Conservation (phyloP, 257 asterid genomes). For the Voacanga thouarsii region DNA sequence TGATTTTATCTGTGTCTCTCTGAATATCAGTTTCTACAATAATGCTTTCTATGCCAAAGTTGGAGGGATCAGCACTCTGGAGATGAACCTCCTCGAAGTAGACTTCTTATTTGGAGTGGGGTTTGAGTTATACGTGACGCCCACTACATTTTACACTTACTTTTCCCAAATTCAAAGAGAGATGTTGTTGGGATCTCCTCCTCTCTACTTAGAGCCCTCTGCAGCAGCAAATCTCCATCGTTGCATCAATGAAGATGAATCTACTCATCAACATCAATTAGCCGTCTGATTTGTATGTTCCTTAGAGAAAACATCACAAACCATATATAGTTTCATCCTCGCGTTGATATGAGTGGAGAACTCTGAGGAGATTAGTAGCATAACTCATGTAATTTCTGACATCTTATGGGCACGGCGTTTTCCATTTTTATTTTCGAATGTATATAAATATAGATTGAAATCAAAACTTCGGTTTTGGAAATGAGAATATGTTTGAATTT, state of each 20-base stretch:
- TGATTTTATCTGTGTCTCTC: neutral
- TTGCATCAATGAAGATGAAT: slow-evolving; percentile 38
- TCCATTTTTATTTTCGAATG: neutral
- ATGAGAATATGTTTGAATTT: too few relatives aligned
- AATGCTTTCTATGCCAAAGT: slow-evolving; percentile 65
- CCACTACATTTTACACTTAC: slow-evolving; percentile 46
- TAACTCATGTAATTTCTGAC: neutral
- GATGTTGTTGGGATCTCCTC: slow-evolving; percentile 38
- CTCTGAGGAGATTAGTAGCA: neutral
- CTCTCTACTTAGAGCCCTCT: slow-evolving; percentile 25
- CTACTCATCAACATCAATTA: slow-evolving; percentile 45
- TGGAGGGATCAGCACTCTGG: slow-evolving; percentile 59
- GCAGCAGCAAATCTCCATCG: slow-evolving; percentile 25
- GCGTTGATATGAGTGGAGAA: neutral
- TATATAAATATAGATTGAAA: neutral
- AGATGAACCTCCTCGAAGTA: slow-evolving; percentile 68
- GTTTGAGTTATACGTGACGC: slow-evolving; percentile 53
- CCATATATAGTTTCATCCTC: neutral
- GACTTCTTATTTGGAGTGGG: slow-evolving; percentile 68
- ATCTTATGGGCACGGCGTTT: neutral
- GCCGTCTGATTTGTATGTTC: slow-evolving; percentile 20
- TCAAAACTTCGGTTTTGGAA: too few relatives aligned
- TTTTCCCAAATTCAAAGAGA: slow-evolving; percentile 38
- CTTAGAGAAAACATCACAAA: neutral
- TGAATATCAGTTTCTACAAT: slow-evolving; percentile 51